Evolutionary conservation across 495 filamentous ascomycete species (phyloP), one percentile per base, ranked within the genome.

Genomic region (Penicillium crystallinum): DNA sequence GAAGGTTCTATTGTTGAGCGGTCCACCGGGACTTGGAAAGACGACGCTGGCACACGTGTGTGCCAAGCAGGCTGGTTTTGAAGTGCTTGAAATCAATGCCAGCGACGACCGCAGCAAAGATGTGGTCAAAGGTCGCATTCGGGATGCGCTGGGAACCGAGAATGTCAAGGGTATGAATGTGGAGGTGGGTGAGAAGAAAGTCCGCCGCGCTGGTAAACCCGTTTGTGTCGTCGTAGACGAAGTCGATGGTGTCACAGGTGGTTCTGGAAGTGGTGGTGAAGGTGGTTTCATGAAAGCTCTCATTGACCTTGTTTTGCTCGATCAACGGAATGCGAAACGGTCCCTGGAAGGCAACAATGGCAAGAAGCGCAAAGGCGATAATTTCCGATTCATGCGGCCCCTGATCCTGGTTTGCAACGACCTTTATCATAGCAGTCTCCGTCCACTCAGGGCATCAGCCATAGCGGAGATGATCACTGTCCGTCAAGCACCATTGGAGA

Each of bases 1-100:
- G 47, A 97, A 97, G 65, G 89, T 98, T 23, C 73, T 98, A 29
- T 76, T 98, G 59, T 72, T 98, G 2, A 89, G 90, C 33, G 93
- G 93, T 0, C 89, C 92, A 7, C 91, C 93, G 2, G 93, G 93
- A 4, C 75, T 98, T 12, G 93, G 93, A 11, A 98, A 98, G 74
- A 98, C 93, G 0, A 98, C 93, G 0, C 67, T 98, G 27, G 95
- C 93, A 2, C 93, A 98, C 70, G 93, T 98, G 7, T 97, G 93
- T 65, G 93, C 93, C 0, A 83, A 77, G 57, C 93, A 98, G 62
- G 92, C 93, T 12, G 93, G 93, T 15, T 98, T 97, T 63, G 92
- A 97, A 59, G 87, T 95, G 4, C 78, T 96, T 53, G 93, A 98
- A 69, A 95, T 84, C 71, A 98, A 98, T 60, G 93, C 93, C 7